A percentile compares a stretch with the other conserved stretches of the same genome.
Conservation (phyloP, 345 rosid genomes). For the Pelargonium nanum region DNA sequence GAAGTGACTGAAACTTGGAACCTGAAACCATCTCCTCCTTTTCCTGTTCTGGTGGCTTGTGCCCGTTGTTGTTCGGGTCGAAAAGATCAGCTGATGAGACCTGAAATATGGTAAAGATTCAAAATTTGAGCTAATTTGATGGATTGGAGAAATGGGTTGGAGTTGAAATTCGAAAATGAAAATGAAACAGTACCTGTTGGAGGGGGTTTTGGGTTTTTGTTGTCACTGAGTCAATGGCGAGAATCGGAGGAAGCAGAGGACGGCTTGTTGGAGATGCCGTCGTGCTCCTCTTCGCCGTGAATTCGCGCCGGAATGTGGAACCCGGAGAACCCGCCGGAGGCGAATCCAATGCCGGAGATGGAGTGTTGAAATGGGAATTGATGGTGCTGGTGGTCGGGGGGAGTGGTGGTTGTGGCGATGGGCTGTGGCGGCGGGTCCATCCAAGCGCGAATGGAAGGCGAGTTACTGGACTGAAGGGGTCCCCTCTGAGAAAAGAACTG, state of each 20-base stretch:
- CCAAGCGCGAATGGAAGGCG: conserved; percentile 78
- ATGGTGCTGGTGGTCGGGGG: conserved; percentile 36
- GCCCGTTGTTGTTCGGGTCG: not conserved
- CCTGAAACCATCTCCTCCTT: conserved; percentile 22
- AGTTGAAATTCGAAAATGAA: not conserved
- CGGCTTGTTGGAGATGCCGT: conserved; percentile 55
- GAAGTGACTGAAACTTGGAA: not conserved
- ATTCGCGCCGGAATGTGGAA: conserved; percentile 84
- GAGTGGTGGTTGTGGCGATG: conserved; percentile 8
- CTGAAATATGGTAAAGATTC: conserved; percentile 9
- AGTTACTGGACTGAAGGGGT: conserved; percentile 99
- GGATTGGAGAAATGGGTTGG: not conserved
- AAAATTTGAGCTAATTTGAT: no score
- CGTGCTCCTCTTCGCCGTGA: conserved; percentile 76
- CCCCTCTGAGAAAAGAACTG: conserved; percentile 79
- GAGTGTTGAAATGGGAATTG: conserved; percentile 30
- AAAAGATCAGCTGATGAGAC: not conserved
- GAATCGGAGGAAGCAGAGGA: conserved; percentile 79
- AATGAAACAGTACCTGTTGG: conserved; percentile 32
- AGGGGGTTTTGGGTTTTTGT: conserved; percentile 16
- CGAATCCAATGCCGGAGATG: conserved; percentile 42
- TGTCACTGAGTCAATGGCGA: conserved; percentile 47
- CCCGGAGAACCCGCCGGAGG: conserved; percentile 59
- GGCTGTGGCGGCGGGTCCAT: conserved; percentile 34
- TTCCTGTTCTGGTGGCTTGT: conserved; percentile 7